A percentile compares a stretch with the other conserved stretches of the same genome.
Evolutionary conservation across 2,329 filamentous ascomycete species (phyloP).

Genomic region (Cercospora sp.): DNA sequence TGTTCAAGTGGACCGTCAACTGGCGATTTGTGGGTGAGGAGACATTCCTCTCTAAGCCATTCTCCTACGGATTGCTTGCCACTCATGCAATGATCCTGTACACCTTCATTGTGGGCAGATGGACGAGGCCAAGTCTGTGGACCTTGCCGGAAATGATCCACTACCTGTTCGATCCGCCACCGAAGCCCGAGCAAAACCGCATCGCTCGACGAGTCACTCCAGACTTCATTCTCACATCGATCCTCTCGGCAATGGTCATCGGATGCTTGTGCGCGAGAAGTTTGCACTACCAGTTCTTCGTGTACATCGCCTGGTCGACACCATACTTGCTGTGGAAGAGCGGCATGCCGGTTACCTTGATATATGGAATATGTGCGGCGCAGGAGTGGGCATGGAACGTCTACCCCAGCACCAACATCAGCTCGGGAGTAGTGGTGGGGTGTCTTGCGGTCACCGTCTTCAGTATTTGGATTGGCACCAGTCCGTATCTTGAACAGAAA

Average conservation of each 20-base stretch:
- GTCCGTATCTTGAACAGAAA: conserved; percentile 16
- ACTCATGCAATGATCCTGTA: conserved; percentile 66
- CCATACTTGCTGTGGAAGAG: conserved; percentile 84
- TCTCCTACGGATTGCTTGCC: conserved; percentile 66
- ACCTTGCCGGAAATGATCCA: conserved; percentile 57
- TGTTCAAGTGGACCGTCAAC: conserved; percentile 99
- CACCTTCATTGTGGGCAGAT: conserved; percentile 66
- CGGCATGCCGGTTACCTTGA: conserved; percentile 65
- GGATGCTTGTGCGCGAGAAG: conserved; percentile 84
- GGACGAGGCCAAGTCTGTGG: conserved; percentile 68
- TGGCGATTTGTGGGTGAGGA: conserved; percentile 94
- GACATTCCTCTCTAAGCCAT: conserved; percentile 69
- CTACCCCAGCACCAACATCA: conserved; percentile 73
- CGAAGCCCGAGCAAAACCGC: conserved; percentile 55
- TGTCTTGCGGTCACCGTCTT: conserved; percentile 67
- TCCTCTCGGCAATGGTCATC: conserved; percentile 73
- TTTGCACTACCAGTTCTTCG: conserved; percentile 93
- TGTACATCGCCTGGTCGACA: conserved; percentile 85
- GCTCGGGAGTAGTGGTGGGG: conserved; percentile 68
- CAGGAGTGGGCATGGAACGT: conserved; percentile 96
- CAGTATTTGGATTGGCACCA: conserved; percentile 54
- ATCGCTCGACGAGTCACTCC: conserved; percentile 64
- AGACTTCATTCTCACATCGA: conserved; percentile 71
- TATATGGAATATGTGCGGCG: conserved; percentile 69
- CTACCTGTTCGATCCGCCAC: conserved; percentile 49